Percentiles rank a stretch among this genome's conserved stretches.
These are phyloP conservation scores for Gamsiella multidivaricata DNA, from an alignment of 192 early-diverging fungal species.

Conservation along the genomic window DNA sequence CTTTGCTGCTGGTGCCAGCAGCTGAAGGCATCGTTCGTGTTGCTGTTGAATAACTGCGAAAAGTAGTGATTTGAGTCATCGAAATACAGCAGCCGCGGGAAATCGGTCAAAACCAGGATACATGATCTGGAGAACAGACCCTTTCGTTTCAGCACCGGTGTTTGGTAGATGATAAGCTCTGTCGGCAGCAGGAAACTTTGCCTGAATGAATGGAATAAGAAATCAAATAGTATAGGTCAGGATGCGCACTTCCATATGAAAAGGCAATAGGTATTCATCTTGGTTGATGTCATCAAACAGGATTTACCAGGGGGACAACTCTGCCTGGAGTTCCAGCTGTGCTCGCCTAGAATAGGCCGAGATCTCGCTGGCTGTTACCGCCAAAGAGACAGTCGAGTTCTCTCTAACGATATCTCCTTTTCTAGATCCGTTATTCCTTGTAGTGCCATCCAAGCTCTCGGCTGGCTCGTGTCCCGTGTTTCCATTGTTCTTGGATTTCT, in stretches of 20 bases:
- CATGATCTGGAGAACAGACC: slow-evolving; percentile 67
- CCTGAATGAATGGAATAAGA: slow-evolving; percentile 36
- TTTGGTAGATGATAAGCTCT: slow-evolving; percentile 71
- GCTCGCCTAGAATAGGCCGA: slow-evolving; percentile 25
- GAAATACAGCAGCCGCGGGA: slow-evolving; percentile 72
- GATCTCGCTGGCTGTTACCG: slow-evolving; percentile 37
- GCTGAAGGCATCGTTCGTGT: slow-evolving; percentile 34
- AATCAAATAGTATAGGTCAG: slow-evolving; percentile 13
- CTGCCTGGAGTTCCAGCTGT: slow-evolving; percentile 27
- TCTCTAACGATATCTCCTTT: slow-evolving; percentile 13
- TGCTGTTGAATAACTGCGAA: slow-evolving; percentile 42
- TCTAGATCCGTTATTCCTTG: slow-evolving; percentile 4
- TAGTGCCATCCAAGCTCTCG: background rate
- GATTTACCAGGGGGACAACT: slow-evolving; percentile 39
- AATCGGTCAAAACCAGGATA: slow-evolving; percentile 75
- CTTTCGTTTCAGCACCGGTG: slow-evolving; percentile 67
- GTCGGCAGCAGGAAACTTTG: slow-evolving; percentile 57
- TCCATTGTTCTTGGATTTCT: slow-evolving; percentile 5
- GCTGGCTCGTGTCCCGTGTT: background rate
- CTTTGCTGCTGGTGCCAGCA: slow-evolving; percentile 35
- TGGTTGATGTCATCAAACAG: too few species aligned
- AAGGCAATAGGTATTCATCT: too few species aligned
- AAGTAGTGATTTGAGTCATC: slow-evolving; percentile 61
- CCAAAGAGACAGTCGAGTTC: slow-evolving; percentile 39
- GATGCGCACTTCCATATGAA: slow-evolving; percentile 21